Base-by-base conservation (phyloP, 129 eudicot species). In the Pittosporum tobira region DNA sequence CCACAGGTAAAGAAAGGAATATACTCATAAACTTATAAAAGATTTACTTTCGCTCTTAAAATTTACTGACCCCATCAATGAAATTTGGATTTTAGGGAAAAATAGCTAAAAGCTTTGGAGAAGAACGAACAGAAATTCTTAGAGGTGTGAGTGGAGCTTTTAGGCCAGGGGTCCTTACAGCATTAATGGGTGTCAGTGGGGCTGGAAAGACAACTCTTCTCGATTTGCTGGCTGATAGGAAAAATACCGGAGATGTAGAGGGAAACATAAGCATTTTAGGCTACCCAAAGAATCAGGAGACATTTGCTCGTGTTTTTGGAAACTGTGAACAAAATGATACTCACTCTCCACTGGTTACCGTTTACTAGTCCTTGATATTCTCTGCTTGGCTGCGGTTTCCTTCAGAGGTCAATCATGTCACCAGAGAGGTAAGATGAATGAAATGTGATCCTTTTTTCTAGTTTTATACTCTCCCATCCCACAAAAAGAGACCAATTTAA, bases 141-240 rank as follows among this genome's bases (percentile, higher is more conserved):
- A 84, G 72, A 55, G 68, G 80, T 1, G 67, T 88, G 16, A 76
- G 91, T 67, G 94, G 96, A 31, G 74, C 85, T 52, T 84, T 88
- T 58, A 74, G 94, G 67, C 96, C 94, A 1, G 96, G 91, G 16
- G 77, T 88, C 49, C 81, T 88, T 40, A 84, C 94, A 5, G 94
- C 94, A 24, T 74, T 84, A 22, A 84, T 88, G 94, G 94, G 96
- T 36, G 91, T 84, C 37, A 88, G 94, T 68, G 96, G 94, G 22
- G 96, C 96, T 0, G 94, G 96, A 20, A 88, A 88, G 76, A 88
- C 96, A 12, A 88, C 96, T 30, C 71, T 84, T 11, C 81, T 88
- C 94, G 94, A 88, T 51, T 94, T 88, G 6, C 60, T 84, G 1
- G 94, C 94, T 6, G 96, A 94, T 30, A 78, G 96, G 30, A 88